These are phyloP conservation scores for Ehretia macrophylla DNA, from an alignment of 257 asterid genomes.

Conservation along the genomic window DNA sequence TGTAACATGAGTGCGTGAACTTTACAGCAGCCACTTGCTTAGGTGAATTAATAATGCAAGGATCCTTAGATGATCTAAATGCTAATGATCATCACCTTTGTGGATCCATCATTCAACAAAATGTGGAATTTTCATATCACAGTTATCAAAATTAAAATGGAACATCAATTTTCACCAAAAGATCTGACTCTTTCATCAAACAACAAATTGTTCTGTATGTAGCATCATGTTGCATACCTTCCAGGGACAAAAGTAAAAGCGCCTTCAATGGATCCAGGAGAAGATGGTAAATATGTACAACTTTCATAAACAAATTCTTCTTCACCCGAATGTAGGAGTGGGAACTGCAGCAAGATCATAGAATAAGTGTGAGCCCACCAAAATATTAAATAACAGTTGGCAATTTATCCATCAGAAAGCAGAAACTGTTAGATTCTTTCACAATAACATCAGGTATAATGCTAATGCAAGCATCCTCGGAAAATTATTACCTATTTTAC, in stretches of 20 bases:
- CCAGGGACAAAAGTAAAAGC: constrained; percentile 88
- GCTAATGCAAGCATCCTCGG: too few species aligned
- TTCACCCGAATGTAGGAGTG: constrained; percentile 64
- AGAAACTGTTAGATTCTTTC: too few species aligned
- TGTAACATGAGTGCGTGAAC: too few species aligned
- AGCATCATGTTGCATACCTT: constrained; percentile 40
- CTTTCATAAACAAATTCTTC: constrained; percentile 85
- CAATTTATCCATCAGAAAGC: too few species aligned
- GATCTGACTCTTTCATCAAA: not conserved
- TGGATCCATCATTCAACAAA: too few species aligned
- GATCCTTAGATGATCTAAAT: too few species aligned
- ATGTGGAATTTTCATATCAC: too few species aligned
- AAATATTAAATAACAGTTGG: not conserved
- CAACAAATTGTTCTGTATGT: not conserved
- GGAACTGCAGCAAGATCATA: constrained; percentile 50
- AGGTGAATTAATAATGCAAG: too few species aligned
- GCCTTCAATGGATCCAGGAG: constrained; percentile 78
- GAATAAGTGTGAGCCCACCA: not conserved
- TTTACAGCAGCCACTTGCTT: too few species aligned
- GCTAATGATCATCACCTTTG: too few species aligned
- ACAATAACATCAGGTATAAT: too few species aligned
- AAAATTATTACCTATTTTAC: too few species aligned
- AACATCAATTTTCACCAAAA: not conserved
- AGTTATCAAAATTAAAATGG: not conserved
- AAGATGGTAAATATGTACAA: constrained; percentile 40